Evolutionary conservation across 106 monocot genomes (phyloP).

Genomic region (Posidonia australis): DNA sequence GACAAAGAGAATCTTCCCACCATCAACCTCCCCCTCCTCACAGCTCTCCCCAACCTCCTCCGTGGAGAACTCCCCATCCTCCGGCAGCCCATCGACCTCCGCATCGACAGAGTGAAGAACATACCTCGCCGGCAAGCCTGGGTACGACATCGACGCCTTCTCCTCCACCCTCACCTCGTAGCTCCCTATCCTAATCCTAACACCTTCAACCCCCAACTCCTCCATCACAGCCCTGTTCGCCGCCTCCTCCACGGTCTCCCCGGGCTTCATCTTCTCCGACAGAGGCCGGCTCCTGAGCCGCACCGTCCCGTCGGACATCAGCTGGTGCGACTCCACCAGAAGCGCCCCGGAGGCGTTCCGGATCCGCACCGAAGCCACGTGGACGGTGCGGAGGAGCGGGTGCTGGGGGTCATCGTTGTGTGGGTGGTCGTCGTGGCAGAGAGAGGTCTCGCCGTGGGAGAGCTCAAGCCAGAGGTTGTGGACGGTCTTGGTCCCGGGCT

Average conservation of each 20-base stretch:
- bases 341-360: slow-evolving; percentile 30
- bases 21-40: background rate
- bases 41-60: slow-evolving; percentile 57
- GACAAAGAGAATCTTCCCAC: slow-evolving; percentile 33
- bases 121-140: slow-evolving; percentile 63
- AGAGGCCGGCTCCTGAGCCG: slow-evolving; percentile 43
- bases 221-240: slow-evolving; percentile 48
- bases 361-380: slow-evolving; percentile 52
- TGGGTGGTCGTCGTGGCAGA: slow-evolving; percentile 5
- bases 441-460: slow-evolving; percentile 49
- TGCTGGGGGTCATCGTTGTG: background rate
- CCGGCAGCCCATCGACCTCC: slow-evolving; percentile 48
- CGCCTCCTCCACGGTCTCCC: slow-evolving; percentile 67
- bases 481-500: slow-evolving; percentile 67
- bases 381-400: slow-evolving; percentile 47
- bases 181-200: slow-evolving; percentile 31
- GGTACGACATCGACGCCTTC: slow-evolving; percentile 57
- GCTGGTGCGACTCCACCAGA: slow-evolving; percentile 71
- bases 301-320: slow-evolving; percentile 68
- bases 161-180: slow-evolving; percentile 50
- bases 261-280: slow-evolving; percentile 91
- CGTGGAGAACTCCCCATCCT: slow-evolving; percentile 85
- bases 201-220: slow-evolving; percentile 40
- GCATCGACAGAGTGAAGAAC: slow-evolving; percentile 69
- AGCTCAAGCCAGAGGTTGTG: slow-evolving; percentile 79